Base-by-base conservation (phyloP, 495 filamentous ascomycete species). In the Viridothelium virens region DNA sequence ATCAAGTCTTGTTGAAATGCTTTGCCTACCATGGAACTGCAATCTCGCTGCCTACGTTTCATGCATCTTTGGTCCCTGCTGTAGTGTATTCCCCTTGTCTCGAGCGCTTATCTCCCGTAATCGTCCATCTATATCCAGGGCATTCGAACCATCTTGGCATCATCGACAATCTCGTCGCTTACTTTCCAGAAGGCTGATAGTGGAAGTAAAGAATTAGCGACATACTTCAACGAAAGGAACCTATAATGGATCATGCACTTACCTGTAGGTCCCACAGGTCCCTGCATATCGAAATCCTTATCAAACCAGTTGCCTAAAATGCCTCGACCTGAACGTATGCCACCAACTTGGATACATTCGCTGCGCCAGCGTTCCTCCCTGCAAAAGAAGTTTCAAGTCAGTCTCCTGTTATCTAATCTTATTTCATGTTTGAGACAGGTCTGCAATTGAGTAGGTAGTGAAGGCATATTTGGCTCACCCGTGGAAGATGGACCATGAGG, bases 251-350 rank as follows among this genome's bases (percentile, higher is more conserved):
- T 36, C 10, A 14, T 16, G 48, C 5, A 36, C 18, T 59, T 10
- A 59, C 53, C 31, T 14, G 85, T 85, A 6, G 87, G 87, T 3
- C 87, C 87, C 2, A 79, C 85, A 0, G 86, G 86, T 3, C 86
- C 86, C 63, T 84, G 80, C 11, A 76, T 74, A 68, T 85, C 82
- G 67, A 77, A 83, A 70, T 87, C 83, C 83, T 82, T 85, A 65
- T 88, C 86, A 68, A 88, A 89, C 87, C 87, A 89, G 39, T 79
- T 84, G 10, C 87, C 86, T 10, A 87, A 41, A 1, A 88, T 82
- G 4, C 86, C 86, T 38, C 85, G 75, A 12, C 80, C 82, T 2
- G 84, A 84, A 53, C 72, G 71, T 4, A 80, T 66, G 0, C 87
- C 87, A 9, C 86, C 87, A 18, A 89, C 67, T 74, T 89, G 87